Conservation (phyloP, 1,284 basidiomycete species). For the Naganishia liquefaciens region DNA sequence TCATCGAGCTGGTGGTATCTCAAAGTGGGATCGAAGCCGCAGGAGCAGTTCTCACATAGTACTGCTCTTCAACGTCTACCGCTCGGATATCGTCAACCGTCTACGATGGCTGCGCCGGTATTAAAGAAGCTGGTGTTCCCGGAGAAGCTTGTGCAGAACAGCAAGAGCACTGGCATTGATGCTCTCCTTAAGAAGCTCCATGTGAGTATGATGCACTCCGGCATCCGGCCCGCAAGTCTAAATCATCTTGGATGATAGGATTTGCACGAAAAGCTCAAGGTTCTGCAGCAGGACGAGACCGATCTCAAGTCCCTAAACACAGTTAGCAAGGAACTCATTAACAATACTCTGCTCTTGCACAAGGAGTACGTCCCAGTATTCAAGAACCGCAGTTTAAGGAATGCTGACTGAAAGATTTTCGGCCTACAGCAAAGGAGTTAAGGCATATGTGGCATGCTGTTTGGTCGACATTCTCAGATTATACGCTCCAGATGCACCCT, state of each 20-base stretch:
- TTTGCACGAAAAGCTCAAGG: constrained; percentile 76
- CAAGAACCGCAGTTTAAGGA: too few species aligned
- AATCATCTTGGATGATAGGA: not conserved
- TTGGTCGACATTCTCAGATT: constrained; percentile 89
- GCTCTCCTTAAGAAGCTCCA: constrained; percentile 28
- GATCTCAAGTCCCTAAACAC: constrained; percentile 70
- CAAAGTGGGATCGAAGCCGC: too few species aligned
- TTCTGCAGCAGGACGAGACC: constrained; percentile 82
- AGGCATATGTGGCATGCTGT: constrained; percentile 90
- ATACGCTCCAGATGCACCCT: constrained; percentile 96
- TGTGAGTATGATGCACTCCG: constrained; percentile 8
- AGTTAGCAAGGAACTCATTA: constrained; percentile 77
- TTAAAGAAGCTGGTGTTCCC: constrained; percentile 26
- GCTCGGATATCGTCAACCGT: not conserved
- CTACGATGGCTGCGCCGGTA: constrained; percentile 11
- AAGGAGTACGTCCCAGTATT: constrained; percentile 65
- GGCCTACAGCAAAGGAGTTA: constrained; percentile 65
- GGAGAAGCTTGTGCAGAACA: constrained; percentile 21
- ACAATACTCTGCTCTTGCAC: constrained; percentile 78
- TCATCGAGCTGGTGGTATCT: too few species aligned
- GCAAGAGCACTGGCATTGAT: constrained; percentile 23
- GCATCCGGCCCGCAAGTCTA: not conserved
- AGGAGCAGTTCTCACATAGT: too few species aligned
- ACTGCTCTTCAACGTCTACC: too few species aligned
- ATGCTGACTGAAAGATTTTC: not conserved